Conservation (phyloP, 2,329 filamentous ascomycete genomes). For the Colletotrichum liaoningense region DNA sequence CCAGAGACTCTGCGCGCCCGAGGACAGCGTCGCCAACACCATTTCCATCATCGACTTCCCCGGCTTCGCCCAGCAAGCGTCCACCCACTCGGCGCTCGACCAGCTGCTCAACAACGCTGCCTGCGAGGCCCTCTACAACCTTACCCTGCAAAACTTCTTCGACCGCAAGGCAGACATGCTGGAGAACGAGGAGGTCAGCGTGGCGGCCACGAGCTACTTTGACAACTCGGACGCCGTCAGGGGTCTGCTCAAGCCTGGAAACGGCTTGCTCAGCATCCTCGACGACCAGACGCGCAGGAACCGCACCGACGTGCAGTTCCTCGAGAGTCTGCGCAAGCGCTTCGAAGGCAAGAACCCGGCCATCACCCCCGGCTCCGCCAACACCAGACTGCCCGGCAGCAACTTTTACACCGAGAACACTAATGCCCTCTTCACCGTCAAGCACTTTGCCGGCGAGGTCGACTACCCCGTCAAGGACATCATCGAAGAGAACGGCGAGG, state of each 20-base stretch:
- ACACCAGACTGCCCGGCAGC: slow-evolving; percentile 82
- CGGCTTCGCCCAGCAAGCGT: slow-evolving; percentile 86
- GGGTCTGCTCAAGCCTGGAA: slow-evolving; percentile 90
- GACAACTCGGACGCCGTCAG: slow-evolving; percentile 96
- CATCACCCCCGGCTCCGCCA: slow-evolving; percentile 82
- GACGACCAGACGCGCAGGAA: slow-evolving; percentile 95
- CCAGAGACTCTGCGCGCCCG: slow-evolving; percentile 85
- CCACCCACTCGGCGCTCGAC: slow-evolving; percentile 87
- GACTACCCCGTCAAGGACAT: slow-evolving; percentile 91
- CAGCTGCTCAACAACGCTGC: slow-evolving; percentile 96
- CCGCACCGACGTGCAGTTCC: slow-evolving; percentile 87
- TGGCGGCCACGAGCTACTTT: slow-evolving; percentile 94
- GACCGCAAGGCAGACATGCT: slow-evolving; percentile 93
- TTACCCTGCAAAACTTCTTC: slow-evolving; percentile 95
- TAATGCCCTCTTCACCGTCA: slow-evolving; percentile 86
- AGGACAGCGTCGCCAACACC: slow-evolving; percentile 92
- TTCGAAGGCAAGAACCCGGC: slow-evolving; percentile 96
- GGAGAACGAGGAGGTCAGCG: slow-evolving; percentile 91
- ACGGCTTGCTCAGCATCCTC: slow-evolving; percentile 91
- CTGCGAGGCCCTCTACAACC: slow-evolving; percentile 90
- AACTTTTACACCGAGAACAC: slow-evolving; percentile 90
- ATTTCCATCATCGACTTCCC: slow-evolving; percentile 97
- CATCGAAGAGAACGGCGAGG: slow-evolving; percentile 94
- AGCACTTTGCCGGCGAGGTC: slow-evolving; percentile 96
- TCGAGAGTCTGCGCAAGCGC: slow-evolving; percentile 90